Conservation (phyloP, 352 stramenopile species). For the Phytophthora fragariae region DNA sequence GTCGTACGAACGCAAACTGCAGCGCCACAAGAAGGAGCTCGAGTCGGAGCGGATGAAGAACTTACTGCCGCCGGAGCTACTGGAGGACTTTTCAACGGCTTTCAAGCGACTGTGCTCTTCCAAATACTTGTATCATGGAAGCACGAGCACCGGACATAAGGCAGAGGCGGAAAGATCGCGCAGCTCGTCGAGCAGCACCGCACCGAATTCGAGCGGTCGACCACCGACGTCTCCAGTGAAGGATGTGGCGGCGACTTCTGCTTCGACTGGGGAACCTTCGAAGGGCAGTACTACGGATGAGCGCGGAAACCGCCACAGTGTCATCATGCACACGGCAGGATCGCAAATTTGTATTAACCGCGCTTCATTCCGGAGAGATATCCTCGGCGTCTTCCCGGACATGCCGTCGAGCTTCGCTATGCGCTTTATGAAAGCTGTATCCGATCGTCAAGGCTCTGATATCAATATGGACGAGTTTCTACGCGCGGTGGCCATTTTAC, state of each 20-base stretch:
- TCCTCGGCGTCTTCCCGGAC: slow-evolving; percentile 89
- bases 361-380: slow-evolving; percentile 84
- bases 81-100: slow-evolving; percentile 78
- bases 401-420: slow-evolving; percentile 92
- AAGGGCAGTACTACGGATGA: slow-evolving; percentile 56
- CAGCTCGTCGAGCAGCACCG: slow-evolving; percentile 25
- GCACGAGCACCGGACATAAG: slow-evolving; percentile 36
- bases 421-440: slow-evolving; percentile 90
- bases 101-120: slow-evolving; percentile 86
- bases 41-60: slow-evolving; percentile 91
- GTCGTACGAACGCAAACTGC: slow-evolving; percentile 86
- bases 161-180: slow-evolving; percentile 36
- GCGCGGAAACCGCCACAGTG: slow-evolving; percentile 45
- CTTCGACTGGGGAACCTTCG: slow-evolving; percentile 27
- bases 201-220: slow-evolving; percentile 29
- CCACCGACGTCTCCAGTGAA: slow-evolving; percentile 57
- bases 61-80: slow-evolving; percentile 60
- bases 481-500: slow-evolving; percentile 78
- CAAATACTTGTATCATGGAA: slow-evolving; percentile 86
- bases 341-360: slow-evolving; percentile 86
- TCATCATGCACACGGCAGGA: slow-evolving; percentile 70
- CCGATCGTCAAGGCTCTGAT: slow-evolving; percentile 81
- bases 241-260: slow-evolving; percentile 34
- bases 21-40: slow-evolving; percentile 88
- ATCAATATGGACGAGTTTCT: slow-evolving; percentile 92